Percentiles rank a stretch among this genome's conserved stretches.
phyloP scores from a whole-genome alignment of 73 alveolate genomes.

The Blepharisma stoltei region DNA sequence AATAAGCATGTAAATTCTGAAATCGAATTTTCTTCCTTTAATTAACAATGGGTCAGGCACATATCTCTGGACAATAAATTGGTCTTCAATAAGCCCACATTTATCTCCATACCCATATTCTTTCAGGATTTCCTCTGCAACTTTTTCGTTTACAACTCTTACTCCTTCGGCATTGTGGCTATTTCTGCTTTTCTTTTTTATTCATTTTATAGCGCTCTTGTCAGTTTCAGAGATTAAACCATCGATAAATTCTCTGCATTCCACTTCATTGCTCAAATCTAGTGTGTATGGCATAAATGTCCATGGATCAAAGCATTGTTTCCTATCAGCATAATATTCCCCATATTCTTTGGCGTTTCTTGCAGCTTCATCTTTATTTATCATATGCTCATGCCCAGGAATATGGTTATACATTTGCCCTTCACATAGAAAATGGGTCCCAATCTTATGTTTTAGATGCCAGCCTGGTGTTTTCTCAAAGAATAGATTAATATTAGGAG shows the following conservation, averaged over 20 bases:
- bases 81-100: constrained; percentile 48
- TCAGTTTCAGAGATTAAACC: background rate
- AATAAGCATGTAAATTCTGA: constrained; percentile 80
- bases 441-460: constrained; percentile 14
- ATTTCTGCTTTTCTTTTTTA: constrained; percentile 2
- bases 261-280: constrained; percentile 17
- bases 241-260: constrained; percentile 11
- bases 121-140: background rate
- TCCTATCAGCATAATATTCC: constrained; percentile 9
- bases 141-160: background rate
- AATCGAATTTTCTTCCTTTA: constrained; percentile 85
- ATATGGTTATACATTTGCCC: constrained; percentile 25
- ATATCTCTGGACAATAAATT: constrained; percentile 77
- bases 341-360: background rate
- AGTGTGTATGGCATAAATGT: constrained; percentile 11
- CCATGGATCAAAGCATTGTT: constrained; percentile 29
- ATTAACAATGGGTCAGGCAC: constrained; percentile 76
- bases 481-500: constrained; percentile 14
- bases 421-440: constrained; percentile 6
- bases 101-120: constrained; percentile 22
- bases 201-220: background rate
- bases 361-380: constrained; percentile 14
- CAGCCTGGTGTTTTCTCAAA: constrained; percentile 7
- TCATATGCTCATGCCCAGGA: constrained; percentile 30
- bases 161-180: constrained; percentile 32